Base-by-base conservation (phyloP, 768 basidiomycete genomes). In the Kwoniella shandongensis region DNA sequence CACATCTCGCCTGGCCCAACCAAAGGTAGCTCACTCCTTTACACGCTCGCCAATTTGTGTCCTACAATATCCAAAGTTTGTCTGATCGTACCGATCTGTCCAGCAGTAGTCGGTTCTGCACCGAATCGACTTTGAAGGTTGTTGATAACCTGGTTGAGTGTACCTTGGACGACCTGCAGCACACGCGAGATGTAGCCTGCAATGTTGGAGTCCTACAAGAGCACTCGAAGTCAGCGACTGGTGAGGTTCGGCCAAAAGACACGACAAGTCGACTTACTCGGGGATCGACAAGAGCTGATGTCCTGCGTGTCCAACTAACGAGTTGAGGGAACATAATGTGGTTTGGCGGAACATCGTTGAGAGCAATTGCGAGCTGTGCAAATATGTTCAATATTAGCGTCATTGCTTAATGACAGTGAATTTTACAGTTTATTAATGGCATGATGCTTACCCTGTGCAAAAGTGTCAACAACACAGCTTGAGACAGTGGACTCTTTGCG, bases 391-490 rank as follows among this genome's bases (percentile, higher is more conserved):
- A 29, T 23, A 42, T 27, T 29, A n/a, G n/a, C n/a, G n/a, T n/a
- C n/a, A n/a, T n/a, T n/a, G n/a, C n/a, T n/a, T n/a, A n/a, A n/a
- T n/a, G n/a, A n/a, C n/a, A n/a, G n/a, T n/a, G n/a, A n/a, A n/a
- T n/a, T n/a, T n/a, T n/a, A n/a, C n/a, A n/a, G n/a, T n/a, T n/a
- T n/a, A 32, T 32, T 13, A 13, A n/a, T 17, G 15, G 32, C 7
- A 15, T 22, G n/a, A 46, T 4, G 59, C 71, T 56, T 45, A 75
- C 69, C 41, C 72, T 55, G 56, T 76, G 73, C 5, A 72, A 57
- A 17, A 76, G 58, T 12, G 74, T 74, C 40, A 76, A 53, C 15
- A 76, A 36, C 7, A 74, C 68, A 20, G 73, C 70, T 51, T 72
- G 73, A 5, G 64, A 67, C 18, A 76, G 40, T 1, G 62, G 67